Base-by-base conservation (phyloP, 164 flowering plant species). In the Aristolochia californica region DNA sequence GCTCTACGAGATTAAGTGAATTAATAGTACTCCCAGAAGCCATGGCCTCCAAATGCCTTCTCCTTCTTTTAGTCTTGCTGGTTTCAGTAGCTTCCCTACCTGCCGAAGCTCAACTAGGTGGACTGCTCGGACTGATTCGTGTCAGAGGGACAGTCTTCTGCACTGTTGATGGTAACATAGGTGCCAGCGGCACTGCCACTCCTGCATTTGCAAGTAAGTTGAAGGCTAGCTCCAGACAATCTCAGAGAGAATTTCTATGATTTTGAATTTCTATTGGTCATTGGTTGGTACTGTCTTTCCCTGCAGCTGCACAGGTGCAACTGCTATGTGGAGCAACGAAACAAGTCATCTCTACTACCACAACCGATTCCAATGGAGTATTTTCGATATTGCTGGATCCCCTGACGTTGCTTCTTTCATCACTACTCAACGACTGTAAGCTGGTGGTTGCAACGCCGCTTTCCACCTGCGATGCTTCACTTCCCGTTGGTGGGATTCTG, bases 241-340 rank as follows among this genome's bases (percentile, higher is more conserved):
- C n/a, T n/a, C n/a, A n/a, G n/a, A n/a, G n/a, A n/a, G n/a, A n/a
- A n/a, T n/a, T n/a, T n/a, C n/a, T n/a, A n/a, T n/a, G n/a, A n/a
- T n/a, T n/a, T n/a, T n/a, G n/a, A n/a, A n/a, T n/a, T n/a, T n/a
- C n/a, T n/a, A n/a, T n/a, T n/a, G n/a, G n/a, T n/a, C n/a, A n/a
- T n/a, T n/a, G n/a, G n/a, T n/a, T n/a, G n/a, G n/a, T n/a, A n/a
- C n/a, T n/a, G n/a, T n/a, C n/a, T n/a, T n/a, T n/a, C n/a, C n/a
- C n/a, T 70, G 58, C 68, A 84, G 90, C 78, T 74, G 86, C 90
- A 23, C 16, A 25, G 49, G 83, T 84, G 65, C 80, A 80, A 59
- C 44, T 84, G 60, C 71, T 59, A 27, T 81, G 87, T 55, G 83
- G 82, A 51, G 23, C 45, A 13, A 74, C 73, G 23, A 51, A 23